Conservation (phyloP, 257 asterid species). For the Vinca minor region DNA sequence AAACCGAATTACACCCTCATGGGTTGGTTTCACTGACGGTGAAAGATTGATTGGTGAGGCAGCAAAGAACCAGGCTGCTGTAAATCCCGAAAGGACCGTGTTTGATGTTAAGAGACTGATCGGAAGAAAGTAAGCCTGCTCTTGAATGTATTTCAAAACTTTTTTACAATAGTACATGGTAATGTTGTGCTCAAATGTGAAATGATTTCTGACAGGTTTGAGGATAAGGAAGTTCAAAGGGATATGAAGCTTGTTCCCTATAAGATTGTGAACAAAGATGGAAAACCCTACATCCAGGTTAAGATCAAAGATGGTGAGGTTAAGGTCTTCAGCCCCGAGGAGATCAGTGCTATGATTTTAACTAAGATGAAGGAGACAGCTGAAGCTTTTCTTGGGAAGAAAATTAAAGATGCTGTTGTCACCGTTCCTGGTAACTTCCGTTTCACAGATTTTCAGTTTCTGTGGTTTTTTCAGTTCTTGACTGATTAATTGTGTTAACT, state of each 20-base stretch:
- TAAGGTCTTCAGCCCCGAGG: conserved; percentile 82
- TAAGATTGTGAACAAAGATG: conserved; percentile 71
- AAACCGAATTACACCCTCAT: conserved; percentile 71
- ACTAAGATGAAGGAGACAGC: conserved; percentile 85
- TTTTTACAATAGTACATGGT: neutral
- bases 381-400: conserved; percentile 78
- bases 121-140: conserved; percentile 51
- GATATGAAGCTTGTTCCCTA: conserved; percentile 72
- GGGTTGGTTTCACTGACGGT: conserved; percentile 63
- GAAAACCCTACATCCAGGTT: conserved; percentile 67
- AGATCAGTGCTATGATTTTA: conserved; percentile 73
- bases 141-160: neutral
- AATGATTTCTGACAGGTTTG: conserved; percentile 35
- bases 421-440: conserved; percentile 59
- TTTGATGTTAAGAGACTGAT: conserved; percentile 73
- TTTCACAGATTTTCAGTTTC: neutral
- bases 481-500: neutral
- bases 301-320: conserved; percentile 59
- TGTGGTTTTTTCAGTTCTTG: conserved; percentile 8
- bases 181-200: neutral
- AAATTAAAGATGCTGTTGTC: conserved; percentile 69
- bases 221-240: conserved; percentile 65
- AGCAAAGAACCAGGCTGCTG: conserved; percentile 67
- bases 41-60: conserved; percentile 82
- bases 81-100: conserved; percentile 65